Conservation (phyloP, 805 yeast species). For the Candida krabiensis region DNA sequence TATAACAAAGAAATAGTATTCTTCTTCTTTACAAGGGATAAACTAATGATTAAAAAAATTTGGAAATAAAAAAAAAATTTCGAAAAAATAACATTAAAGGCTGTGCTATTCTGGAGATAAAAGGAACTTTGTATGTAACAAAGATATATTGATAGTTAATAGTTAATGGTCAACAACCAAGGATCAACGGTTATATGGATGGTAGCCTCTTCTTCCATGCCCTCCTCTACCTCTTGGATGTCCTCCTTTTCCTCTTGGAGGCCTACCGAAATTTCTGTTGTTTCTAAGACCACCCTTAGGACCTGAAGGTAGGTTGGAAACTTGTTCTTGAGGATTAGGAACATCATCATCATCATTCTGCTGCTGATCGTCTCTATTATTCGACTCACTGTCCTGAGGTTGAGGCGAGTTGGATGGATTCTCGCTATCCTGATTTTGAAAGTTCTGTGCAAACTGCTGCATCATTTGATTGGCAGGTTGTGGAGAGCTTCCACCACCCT, state of each 20-base stretch:
- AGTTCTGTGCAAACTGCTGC: slow-evolving; percentile 1
- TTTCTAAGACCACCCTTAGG: slow-evolving; percentile 31
- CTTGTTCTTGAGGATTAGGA: slow-evolving; percentile 36
- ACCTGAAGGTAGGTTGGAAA: slow-evolving; percentile 32
- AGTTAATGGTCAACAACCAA: too few relatives aligned
- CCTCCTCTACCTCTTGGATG: slow-evolving; percentile 22
- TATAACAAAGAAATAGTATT: too few relatives aligned
- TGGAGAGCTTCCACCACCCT: slow-evolving; percentile 8
- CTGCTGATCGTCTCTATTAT: slow-evolving; percentile 9
- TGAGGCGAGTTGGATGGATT: slow-evolving; percentile 2
- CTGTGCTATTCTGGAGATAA: slow-evolving; percentile 6
- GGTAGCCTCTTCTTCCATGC: slow-evolving; percentile 30
- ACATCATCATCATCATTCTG: slow-evolving; percentile 33
- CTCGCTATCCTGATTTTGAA: slow-evolving; percentile 1
- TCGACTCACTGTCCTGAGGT: slow-evolving; percentile 5
- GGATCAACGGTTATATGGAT: slow-evolving; percentile 32
- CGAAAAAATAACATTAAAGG: slow-evolving; percentile 7
- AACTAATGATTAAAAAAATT: slow-evolving; percentile 9
- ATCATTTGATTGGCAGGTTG: background rate
- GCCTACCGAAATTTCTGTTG: slow-evolving; percentile 10
- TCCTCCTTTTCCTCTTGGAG: slow-evolving; percentile 17
- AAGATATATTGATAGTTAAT: background rate
- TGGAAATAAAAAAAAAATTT: slow-evolving; percentile 11
- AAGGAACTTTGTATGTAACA: slow-evolving; percentile 2
- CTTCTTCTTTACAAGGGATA: too few relatives aligned